Evolutionary conservation across 78 protist genomes (phyloP), one percentile per base, ranked within the genome.

Genomic region (Speleostelium caveatum): DNA sequence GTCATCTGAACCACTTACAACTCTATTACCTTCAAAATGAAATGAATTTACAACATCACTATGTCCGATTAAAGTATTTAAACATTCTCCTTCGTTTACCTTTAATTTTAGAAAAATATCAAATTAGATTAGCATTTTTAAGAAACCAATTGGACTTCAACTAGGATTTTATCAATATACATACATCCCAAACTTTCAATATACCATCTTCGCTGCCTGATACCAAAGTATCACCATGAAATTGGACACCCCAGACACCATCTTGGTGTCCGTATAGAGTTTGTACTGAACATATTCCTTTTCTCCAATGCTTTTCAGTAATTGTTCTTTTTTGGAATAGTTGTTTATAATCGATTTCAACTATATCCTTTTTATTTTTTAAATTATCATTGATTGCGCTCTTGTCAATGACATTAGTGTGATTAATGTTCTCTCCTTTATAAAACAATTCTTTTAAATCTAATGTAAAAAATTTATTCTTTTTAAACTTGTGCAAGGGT

Each of bases 191-290:
- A 0, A 86, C 86, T 39, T 75, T 73, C 76, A 86, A 68, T 1
- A 75, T 73, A 10, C 93, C 85, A 39, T 73, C 93, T 14, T 73
- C 86, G 14, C 74, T 36, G 30, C 79, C 73, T 10, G 71, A 55
- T 8, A 86, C 93, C 36, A 86, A 67, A 12, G 62, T 74, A 38
- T 86, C 80, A 22, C 85, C 85, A 63, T 83, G 91, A 59, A 83
- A 83, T 42, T 83, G 91, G 2, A 83, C 91, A 12, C 91, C 91
- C 91, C 91, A 83, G 5, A 83, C 91, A 3, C 91, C 91, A 16
- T 72, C 73, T 45, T 83, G 80, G 30, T 83, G 91, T 17, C 91
- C 91, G 59, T 83, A 83, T n/a, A 83, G 51, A 19, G 91, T 83
- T 28, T 83, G 91, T 30, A 83, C 91, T n/a, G 91, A 83, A n/a